phyloP scores from a whole-genome alignment of 148 eudicot genomes.

The Spergularia marina region DNA sequence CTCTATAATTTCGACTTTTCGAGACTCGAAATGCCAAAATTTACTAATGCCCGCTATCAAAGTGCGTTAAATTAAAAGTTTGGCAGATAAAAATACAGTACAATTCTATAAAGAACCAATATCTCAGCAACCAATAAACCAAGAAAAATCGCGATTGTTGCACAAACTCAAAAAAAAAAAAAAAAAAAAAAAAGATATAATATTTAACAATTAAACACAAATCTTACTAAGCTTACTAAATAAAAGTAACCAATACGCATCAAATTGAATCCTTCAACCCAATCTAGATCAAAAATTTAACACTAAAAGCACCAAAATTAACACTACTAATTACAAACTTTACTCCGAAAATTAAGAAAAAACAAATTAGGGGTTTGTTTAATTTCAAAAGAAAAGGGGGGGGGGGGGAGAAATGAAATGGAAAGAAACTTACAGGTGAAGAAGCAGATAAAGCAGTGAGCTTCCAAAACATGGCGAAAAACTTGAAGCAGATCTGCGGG shows the following conservation, averaged over 20 bases:
- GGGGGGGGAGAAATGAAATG: neutral
- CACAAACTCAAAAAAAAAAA: too few relatives aligned
- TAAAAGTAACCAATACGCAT: too few relatives aligned
- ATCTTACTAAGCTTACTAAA: neutral
- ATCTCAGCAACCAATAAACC: too few relatives aligned
- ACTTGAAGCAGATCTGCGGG: constrained; percentile 25
- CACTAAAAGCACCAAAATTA: neutral
- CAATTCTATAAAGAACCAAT: too few relatives aligned
- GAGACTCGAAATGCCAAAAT: neutral
- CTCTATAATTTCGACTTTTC: neutral
- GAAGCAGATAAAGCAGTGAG: constrained; percentile 75
- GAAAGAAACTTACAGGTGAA: constrained; percentile 63
- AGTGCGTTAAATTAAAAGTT: too few relatives aligned
- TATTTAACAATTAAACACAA: neutral
- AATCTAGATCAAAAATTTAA: constrained; percentile 2
- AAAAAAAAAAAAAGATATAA: neutral
- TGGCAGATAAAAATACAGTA: too few relatives aligned
- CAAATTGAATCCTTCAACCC: neutral
- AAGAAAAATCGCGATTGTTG: too few relatives aligned
- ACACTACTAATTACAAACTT: neutral
- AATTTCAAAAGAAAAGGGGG: neutral
- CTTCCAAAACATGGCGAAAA: constrained; percentile 78
- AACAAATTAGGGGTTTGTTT: neutral
- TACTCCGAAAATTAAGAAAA: neutral
- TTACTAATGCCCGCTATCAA: neutral